These are phyloP conservation scores for Aspergillus sp. DNA, from an alignment of 2,329 filamentous ascomycete species.

Conservation along the genomic window DNA sequence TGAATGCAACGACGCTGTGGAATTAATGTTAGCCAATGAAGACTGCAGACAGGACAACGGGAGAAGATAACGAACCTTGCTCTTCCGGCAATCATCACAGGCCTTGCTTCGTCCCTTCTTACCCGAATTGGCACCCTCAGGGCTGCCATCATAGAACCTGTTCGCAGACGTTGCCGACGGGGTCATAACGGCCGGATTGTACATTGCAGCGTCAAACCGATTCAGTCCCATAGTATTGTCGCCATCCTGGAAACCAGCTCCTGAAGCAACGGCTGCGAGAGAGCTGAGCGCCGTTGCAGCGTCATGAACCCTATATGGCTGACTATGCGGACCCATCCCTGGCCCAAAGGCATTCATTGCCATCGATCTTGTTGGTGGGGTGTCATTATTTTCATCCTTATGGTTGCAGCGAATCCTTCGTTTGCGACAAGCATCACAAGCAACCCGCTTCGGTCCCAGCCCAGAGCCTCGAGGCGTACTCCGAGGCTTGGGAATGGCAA, in stretches of 20 bases:
- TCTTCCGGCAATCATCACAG: slow-evolving; percentile 58
- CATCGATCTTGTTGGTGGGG: slow-evolving; percentile 19
- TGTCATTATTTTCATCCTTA: slow-evolving; percentile 44
- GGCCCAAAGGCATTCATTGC: slow-evolving; percentile 22
- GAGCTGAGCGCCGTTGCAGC: slow-evolving; percentile 33
- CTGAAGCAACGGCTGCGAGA: slow-evolving; percentile 31
- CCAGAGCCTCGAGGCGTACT: slow-evolving; percentile 50
- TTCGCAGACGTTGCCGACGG: slow-evolving; percentile 19
- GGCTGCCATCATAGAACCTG: slow-evolving; percentile 23
- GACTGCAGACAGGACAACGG: neutral
- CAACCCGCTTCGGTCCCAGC: slow-evolving; percentile 51
- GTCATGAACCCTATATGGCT: slow-evolving; percentile 27
- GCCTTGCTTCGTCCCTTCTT: slow-evolving; percentile 56
- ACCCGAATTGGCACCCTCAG: slow-evolving; percentile 32
- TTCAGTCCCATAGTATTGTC: slow-evolving; percentile 18
- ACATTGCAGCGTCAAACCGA: slow-evolving; percentile 22
- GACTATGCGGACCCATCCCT: slow-evolving; percentile 19
- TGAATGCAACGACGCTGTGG: slow-evolving; percentile 57
- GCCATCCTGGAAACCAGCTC: slow-evolving; percentile 24
- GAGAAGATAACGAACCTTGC: slow-evolving; percentile 44
- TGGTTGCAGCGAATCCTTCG: slow-evolving; percentile 56
- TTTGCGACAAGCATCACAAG: slow-evolving; percentile 56
- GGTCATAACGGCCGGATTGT: slow-evolving; percentile 18
- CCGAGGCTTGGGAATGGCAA: slow-evolving; percentile 23
- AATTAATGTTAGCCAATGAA: slow-evolving; percentile 11